These are phyloP conservation scores for Ophiostoma fasciatum DNA, from an alignment of 2,329 filamentous ascomycete genomes.

Conservation along the genomic window DNA sequence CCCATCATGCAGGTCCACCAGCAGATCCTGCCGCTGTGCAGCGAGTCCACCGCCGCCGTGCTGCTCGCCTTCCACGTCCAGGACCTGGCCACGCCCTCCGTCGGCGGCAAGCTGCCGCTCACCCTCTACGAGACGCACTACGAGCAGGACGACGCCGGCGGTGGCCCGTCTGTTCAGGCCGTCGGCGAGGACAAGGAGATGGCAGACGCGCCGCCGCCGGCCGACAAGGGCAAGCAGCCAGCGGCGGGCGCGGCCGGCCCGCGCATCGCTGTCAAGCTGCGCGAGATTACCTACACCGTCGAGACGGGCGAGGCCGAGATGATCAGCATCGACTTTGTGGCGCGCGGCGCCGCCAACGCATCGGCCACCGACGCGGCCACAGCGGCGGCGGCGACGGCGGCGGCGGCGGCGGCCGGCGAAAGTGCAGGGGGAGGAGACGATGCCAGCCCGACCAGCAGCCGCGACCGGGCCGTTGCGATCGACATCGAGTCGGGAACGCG, in stretches of 20 bases:
- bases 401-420: neutral
- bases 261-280: slow-evolving; percentile 54
- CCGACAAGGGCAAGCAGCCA: neutral
- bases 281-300: slow-evolving; percentile 70
- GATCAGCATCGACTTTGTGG: slow-evolving; percentile 92
- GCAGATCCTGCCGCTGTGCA: slow-evolving; percentile 59
- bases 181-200: slow-evolving; percentile 51
- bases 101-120: slow-evolving; percentile 70
- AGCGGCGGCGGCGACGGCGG: neutral
- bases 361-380: slow-evolving; percentile 37
- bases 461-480: slow-evolving; percentile 11
- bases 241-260: slow-evolving; percentile 23
- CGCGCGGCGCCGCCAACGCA: slow-evolving; percentile 69
- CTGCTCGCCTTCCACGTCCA: slow-evolving; percentile 75
- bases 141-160: slow-evolving; percentile 63
- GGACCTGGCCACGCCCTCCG: slow-evolving; percentile 35
- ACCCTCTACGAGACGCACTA: slow-evolving; percentile 79
- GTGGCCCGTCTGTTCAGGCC: no score
- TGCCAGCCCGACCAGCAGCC: slow-evolving; percentile 3
- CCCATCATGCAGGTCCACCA: slow-evolving; percentile 61
- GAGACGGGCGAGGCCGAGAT: slow-evolving; percentile 95
- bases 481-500: slow-evolving; percentile 10
- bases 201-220: slow-evolving; percentile 34
- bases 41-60: slow-evolving; percentile 74
- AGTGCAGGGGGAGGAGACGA: no score